phyloP scores from a whole-genome alignment of 306 rosid species.

The Prunus fruticosa region DNA sequence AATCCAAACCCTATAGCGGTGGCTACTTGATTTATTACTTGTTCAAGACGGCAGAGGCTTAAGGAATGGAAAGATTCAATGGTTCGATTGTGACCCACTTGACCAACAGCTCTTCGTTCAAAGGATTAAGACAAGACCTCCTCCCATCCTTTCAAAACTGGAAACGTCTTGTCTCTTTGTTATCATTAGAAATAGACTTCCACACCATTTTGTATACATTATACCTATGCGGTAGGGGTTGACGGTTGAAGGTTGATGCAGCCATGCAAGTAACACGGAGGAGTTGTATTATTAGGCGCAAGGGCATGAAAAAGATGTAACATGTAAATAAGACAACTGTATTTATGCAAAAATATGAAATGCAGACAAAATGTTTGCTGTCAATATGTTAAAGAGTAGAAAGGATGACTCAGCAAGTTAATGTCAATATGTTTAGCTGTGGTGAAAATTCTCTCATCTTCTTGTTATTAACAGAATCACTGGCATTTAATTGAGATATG shows the following conservation, averaged over 20 bases:
- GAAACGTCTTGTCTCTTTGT: neutral
- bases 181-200: neutral
- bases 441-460: neutral
- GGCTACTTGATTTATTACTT: constrained; percentile 1
- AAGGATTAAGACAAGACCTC: constrained; percentile 2
- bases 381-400: neutral
- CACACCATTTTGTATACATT: neutral
- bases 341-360: neutral
- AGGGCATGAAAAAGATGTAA: neutral
- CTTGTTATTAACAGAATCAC: neutral
- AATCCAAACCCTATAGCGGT: constrained; percentile 1
- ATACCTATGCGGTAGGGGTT: neutral
- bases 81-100: constrained; percentile 1
- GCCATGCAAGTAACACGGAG: constrained; percentile 2
- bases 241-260: neutral
- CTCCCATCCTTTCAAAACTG: neutral
- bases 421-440: neutral
- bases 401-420: too few species aligned
- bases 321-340: neutral
- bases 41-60: constrained; percentile 26
- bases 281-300: neutral
- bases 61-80: neutral
- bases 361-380: neutral
- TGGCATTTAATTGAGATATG: neutral
- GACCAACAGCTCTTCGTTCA: constrained; percentile 1